phyloP scores from a whole-genome alignment of 768 basidiomycete species.

The Podaxis pistillaris region DNA sequence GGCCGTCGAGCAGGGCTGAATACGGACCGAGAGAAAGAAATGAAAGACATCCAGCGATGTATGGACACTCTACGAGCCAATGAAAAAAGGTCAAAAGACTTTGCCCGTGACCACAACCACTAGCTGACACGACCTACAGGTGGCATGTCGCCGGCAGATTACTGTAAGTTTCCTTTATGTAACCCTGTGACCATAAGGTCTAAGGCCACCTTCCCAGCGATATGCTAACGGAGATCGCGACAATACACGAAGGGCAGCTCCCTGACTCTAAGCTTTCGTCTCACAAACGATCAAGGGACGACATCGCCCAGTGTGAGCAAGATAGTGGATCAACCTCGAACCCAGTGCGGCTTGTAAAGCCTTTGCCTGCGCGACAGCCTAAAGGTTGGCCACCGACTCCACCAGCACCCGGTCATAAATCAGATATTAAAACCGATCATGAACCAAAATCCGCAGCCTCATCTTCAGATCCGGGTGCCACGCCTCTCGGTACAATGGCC shows the following conservation, averaged over 20 bases:
- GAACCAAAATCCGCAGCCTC: not conserved
- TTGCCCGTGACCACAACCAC: not conserved
- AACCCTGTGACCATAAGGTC: conserved; percentile 15
- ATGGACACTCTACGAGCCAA: conserved; percentile 41
- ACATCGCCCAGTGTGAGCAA: not conserved
- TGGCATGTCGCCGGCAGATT: conserved; percentile 39
- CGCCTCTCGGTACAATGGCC: not conserved
- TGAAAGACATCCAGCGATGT: conserved; percentile 52
- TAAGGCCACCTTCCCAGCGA: conserved; percentile 41
- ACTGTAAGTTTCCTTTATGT: conserved; percentile 24
- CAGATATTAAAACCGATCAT: not conserved
- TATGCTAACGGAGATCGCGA: conserved; percentile 55
- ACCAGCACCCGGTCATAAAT: not conserved
- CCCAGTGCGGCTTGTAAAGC: not conserved
- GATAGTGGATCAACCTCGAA: not conserved
- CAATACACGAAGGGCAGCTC: conserved; percentile 49
- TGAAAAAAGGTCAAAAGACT: conserved; percentile 30
- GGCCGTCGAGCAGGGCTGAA: conserved; percentile 37
- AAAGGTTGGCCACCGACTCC: conserved; percentile 6
- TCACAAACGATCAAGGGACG: conserved; percentile 50
- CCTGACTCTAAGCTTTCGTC: conserved; percentile 32
- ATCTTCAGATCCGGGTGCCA: not conserved
- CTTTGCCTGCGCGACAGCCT: not conserved
- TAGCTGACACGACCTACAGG: conserved; percentile 16
- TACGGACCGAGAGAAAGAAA: conserved; percentile 40